Base-by-base conservation (phyloP, 352 stramenopile species). In the Salisapilia sapeloensis region DNA sequence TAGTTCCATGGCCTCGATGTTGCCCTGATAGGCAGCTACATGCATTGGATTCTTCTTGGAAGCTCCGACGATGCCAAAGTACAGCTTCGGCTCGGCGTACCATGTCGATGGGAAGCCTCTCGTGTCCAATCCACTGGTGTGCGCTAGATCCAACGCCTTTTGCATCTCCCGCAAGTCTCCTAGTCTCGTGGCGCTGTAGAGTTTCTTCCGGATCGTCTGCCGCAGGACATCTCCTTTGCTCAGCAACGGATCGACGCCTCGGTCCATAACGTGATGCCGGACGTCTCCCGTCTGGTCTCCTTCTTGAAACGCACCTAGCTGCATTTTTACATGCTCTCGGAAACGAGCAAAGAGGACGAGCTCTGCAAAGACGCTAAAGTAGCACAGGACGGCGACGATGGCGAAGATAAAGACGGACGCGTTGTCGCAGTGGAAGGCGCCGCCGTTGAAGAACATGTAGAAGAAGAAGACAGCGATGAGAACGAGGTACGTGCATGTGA, bases 291-390 rank as follows among this genome's bases (percentile, higher is more conserved):
- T 82, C 38, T 84, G 63, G 30, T 87, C 72, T 20, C 69, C 69
- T 26, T 87, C 72, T 32, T 77, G 63, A 41, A 87, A 87, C 11
- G 72, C 72, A 6, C 72, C 72, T 0, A 87, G 46, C 21, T 78
- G 46, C 72, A 87, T 87, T 49, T 87, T 87, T 15, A 87, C 55
- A 35, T 87, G 72, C 22, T 87, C 72, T 2, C 69, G 69, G 40
- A 78, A 82, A 10, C 72, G 67, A 20, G 69, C 67, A 38, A 87
- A 87, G 37, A 69, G 61, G 36, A 53, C 47, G 9, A 84, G 39
- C 45, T 81, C 62, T 6, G 60, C 53, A 24, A 83, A 75, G 22
- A 89, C 56, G 18, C 41, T 58, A 2, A 54, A 23, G 31, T 77
- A 89, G 11, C 61, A 78, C 7, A 79, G 21, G 1, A 84, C 26